A percentile compares a stretch with the other conserved stretches of the same genome.
These are phyloP conservation scores for Talaromyces marneffei DNA, from an alignment of 2,329 filamentous ascomycete genomes.

Conservation along the genomic window DNA sequence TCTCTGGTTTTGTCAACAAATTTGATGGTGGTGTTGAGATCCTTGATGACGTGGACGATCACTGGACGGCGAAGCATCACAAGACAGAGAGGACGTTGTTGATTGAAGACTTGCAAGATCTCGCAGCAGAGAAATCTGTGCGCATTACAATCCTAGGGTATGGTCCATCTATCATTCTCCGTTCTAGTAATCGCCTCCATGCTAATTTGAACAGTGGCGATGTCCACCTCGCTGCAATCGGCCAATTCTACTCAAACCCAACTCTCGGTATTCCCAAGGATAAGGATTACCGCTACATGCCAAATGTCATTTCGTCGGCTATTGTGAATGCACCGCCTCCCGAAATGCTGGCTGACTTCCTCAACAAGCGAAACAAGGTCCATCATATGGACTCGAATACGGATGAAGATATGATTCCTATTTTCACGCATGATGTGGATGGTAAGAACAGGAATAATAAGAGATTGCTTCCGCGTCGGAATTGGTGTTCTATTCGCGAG, in stretches of 20 bases:
- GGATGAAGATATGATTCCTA: conserved; percentile 91
- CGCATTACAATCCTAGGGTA: conserved; percentile 81
- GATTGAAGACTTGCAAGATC: conserved; percentile 84
- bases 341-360: conserved; percentile 78
- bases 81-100: conserved; percentile 83
- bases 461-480: conserved; percentile 76
- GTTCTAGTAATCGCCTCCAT: neutral
- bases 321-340: conserved; percentile 90
- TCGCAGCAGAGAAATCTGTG: conserved; percentile 87
- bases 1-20: conserved; percentile 76
- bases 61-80: conserved; percentile 95
- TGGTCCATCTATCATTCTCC: conserved; percentile 13
- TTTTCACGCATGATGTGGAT: conserved; percentile 85
- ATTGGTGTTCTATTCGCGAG: conserved; percentile 89
- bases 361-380: conserved; percentile 85
- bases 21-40: conserved; percentile 91
- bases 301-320: conserved; percentile 87
- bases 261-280: conserved; percentile 79
- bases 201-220: conserved; percentile 59
- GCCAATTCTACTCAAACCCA: conserved; percentile 90
- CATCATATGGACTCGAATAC: conserved; percentile 65
- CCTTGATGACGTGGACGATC: conserved; percentile 85
- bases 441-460: conserved; percentile 88
- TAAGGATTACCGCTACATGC: conserved; percentile 92
- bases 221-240: conserved; percentile 85